phyloP scores from a whole-genome alignment of 1,284 basidiomycete genomes.

The Leccinum subfulvum region DNA sequence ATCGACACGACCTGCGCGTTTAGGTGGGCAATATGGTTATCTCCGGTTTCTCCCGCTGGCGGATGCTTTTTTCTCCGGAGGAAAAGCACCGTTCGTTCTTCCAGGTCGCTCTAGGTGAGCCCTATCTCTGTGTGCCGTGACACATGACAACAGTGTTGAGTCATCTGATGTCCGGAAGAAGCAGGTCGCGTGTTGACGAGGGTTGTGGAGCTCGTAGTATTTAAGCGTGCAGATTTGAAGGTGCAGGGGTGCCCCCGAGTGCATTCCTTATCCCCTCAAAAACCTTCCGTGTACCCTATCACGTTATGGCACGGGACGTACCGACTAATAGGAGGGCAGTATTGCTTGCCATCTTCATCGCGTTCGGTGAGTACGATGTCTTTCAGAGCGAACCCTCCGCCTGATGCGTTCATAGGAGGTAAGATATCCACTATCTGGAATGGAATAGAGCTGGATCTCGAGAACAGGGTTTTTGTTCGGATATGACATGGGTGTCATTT shows the following conservation, averaged over 20 bases:
- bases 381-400: slow-evolving; percentile 18
- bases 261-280: neutral
- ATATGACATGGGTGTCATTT: slow-evolving; percentile 73
- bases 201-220: slow-evolving; percentile 9
- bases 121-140: slow-evolving; percentile 8
- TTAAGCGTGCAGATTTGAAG: slow-evolving; percentile 6
- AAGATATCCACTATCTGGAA: slow-evolving; percentile 1
- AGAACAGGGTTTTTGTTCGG: slow-evolving; percentile 58
- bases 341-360: slow-evolving; percentile 60
- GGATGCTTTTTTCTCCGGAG: neutral
- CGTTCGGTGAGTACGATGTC: slow-evolving; percentile 37
- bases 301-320: slow-evolving; percentile 36
- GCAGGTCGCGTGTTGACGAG: neutral
- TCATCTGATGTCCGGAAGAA: slow-evolving; percentile 21
- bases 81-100: slow-evolving; percentile 1
- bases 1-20: neutral
- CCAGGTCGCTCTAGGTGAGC: neutral
- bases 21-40: neutral
- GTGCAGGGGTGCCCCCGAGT: neutral
- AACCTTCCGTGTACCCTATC: slow-evolving; percentile 1
- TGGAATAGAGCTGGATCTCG: neutral
- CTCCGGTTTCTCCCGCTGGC: neutral
- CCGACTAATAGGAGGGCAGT: slow-evolving; percentile 58
- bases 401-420: slow-evolving; percentile 15
- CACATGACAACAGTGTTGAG: slow-evolving; percentile 6